Evolutionary conservation across 176 grass and related monocot genomes (phyloP).

Genomic region (Triticum monococcum): DNA sequence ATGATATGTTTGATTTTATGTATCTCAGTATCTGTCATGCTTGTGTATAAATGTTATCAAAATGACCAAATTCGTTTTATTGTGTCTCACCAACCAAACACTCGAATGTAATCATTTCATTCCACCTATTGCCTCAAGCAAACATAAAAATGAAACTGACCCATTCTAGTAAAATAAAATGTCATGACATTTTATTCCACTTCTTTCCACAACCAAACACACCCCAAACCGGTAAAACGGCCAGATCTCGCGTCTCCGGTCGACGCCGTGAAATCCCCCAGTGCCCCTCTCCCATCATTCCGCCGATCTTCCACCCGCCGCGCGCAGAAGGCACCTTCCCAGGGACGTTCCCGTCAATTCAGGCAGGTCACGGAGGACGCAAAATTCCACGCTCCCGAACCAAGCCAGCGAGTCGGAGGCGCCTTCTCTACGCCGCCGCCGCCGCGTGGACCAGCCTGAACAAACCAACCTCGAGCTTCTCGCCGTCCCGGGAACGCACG

Average conservation of each 20-base stretch:
- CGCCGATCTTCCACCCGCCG: too few relatives aligned
- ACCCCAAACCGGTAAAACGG: not conserved
- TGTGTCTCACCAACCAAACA: too few relatives aligned
- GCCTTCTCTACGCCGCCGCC: slow-evolving; percentile 7
- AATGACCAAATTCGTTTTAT: too few relatives aligned
- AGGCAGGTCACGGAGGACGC: not conserved
- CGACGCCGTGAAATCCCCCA: not conserved
- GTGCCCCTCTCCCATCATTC: not conserved
- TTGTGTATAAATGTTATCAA: too few relatives aligned
- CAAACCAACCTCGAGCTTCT: not conserved
- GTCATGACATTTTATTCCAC: too few relatives aligned
- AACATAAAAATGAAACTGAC: too few relatives aligned
- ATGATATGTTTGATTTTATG: too few relatives aligned
- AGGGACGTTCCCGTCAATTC: slow-evolving; percentile 22
- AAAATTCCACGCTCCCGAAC: slow-evolving; percentile 34
- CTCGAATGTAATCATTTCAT: too few relatives aligned
- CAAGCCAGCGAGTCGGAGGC: not conserved
- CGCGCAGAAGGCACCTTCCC: not conserved
- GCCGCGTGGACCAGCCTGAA: slow-evolving; percentile 18
- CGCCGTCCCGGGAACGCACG: not conserved
- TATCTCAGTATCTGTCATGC: too few relatives aligned
- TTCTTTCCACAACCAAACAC: too few relatives aligned
- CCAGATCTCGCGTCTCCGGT: not conserved
- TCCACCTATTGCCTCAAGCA: too few relatives aligned
- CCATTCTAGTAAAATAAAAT: too few relatives aligned